These are phyloP conservation scores for Phialophora chinensis DNA, from an alignment of 2,329 filamentous ascomycete species.

Conservation along the genomic window DNA sequence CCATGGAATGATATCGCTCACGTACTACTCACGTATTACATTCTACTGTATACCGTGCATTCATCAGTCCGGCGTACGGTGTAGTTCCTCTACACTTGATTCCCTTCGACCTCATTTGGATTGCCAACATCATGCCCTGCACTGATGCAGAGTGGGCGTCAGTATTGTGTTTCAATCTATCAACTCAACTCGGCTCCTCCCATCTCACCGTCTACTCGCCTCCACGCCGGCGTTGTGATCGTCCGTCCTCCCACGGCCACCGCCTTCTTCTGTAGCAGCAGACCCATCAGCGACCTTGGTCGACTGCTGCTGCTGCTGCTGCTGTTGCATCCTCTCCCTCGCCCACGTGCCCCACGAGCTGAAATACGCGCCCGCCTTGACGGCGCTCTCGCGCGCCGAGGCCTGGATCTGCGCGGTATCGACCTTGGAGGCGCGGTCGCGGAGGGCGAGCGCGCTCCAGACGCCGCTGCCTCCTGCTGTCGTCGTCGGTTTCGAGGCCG, in stretches of 20 bases:
- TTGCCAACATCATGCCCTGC: neutral
- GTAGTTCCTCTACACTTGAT: neutral
- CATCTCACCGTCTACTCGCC: neutral
- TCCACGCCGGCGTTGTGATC: neutral
- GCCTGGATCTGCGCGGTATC: slow-evolving; percentile 63
- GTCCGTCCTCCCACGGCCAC: neutral
- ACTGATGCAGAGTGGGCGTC: neutral
- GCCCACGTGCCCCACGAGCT: slow-evolving; percentile 70
- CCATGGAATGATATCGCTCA: neutral
- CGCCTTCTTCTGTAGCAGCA: neutral
- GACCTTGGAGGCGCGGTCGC: slow-evolving; percentile 36
- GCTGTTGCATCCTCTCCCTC: slow-evolving; percentile 43
- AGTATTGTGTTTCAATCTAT: neutral
- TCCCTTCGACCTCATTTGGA: neutral
- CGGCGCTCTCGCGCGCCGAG: slow-evolving; percentile 59
- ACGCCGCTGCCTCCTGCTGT: slow-evolving; percentile 27
- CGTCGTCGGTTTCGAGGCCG: neutral
- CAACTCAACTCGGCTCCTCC: neutral
- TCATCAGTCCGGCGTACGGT: neutral
- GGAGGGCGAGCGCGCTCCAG: slow-evolving; percentile 28
- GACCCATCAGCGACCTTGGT: neutral
- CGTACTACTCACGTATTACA: neutral
- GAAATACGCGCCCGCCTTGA: slow-evolving; percentile 66
- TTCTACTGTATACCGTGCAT: neutral
- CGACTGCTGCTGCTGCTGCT: slow-evolving; percentile 8